These are phyloP conservation scores for Ogataea allantospora DNA, from an alignment of 805 yeast species.

Conservation along the genomic window DNA sequence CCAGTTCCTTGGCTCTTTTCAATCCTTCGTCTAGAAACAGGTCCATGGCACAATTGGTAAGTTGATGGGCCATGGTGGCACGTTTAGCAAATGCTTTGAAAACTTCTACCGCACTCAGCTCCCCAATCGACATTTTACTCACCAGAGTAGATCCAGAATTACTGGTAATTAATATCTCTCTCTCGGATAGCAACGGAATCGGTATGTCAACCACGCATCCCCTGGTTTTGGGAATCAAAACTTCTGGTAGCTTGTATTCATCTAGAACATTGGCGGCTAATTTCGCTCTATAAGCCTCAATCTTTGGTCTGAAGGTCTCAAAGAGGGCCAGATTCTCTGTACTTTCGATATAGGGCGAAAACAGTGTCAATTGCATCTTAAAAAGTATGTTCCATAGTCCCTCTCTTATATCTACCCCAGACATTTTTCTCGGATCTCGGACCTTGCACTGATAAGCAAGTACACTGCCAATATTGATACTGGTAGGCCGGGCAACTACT, in stretches of 20 bases:
- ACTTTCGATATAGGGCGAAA: slow-evolving; percentile 10
- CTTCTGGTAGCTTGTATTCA: slow-evolving; percentile 25
- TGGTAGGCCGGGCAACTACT: no score
- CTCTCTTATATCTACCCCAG: background rate
- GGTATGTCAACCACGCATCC: slow-evolving; percentile 15
- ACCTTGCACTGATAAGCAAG: no score
- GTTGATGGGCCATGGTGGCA: slow-evolving; percentile 48
- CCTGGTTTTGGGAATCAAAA: slow-evolving; percentile 26
- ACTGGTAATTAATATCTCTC: slow-evolving; percentile 44
- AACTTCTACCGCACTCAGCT: slow-evolving; percentile 41
- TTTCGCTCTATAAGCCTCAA: slow-evolving; percentile 32
- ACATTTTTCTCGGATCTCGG: background rate
- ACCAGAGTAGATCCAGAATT: slow-evolving; percentile 35
- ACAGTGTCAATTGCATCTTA: background rate
- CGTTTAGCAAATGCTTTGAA: slow-evolving; percentile 48
- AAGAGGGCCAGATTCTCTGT: slow-evolving; percentile 25
- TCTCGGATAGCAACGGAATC: slow-evolving; percentile 27
- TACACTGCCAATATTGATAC: no score
- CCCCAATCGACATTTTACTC: slow-evolving; percentile 38
- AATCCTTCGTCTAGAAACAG: slow-evolving; percentile 48
- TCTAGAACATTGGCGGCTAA: slow-evolving; percentile 28
- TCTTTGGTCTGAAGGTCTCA: slow-evolving; percentile 34
- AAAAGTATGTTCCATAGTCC: background rate
- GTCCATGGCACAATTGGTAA: slow-evolving; percentile 49
- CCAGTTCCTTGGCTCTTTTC: slow-evolving; percentile 48